Evolutionary conservation across 352 stramenopile genomes (phyloP).

Genomic region (Phytopythium montanum): DNA sequence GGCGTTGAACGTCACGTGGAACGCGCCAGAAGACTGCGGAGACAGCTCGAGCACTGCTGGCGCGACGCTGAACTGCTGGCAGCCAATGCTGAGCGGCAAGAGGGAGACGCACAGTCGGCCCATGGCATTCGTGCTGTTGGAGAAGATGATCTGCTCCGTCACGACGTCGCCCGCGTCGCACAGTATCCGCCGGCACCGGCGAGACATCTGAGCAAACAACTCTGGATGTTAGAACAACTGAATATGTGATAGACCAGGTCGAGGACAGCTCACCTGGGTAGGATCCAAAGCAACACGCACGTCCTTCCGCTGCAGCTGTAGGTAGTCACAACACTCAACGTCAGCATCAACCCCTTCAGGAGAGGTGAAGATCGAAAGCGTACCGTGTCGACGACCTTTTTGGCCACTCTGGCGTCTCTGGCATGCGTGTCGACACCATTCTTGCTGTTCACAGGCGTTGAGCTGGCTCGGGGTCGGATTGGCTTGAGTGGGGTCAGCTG

Average conservation of each 20-base stretch:
- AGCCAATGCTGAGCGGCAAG: constrained; percentile 77
- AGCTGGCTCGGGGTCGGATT: background rate
- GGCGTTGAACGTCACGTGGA: constrained; percentile 67
- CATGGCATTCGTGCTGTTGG: constrained; percentile 52
- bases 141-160: constrained; percentile 74
- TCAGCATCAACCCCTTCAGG: background rate
- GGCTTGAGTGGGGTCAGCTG: background rate
- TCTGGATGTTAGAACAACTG: background rate
- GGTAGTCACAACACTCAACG: background rate
- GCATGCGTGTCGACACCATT: background rate
- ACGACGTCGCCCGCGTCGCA: constrained; percentile 69
- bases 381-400: background rate
- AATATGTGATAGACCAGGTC: background rate
- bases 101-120: constrained; percentile 74
- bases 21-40: constrained; percentile 54
- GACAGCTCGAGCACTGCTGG: constrained; percentile 73
- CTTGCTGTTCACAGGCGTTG: background rate
- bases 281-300: constrained; percentile 21
- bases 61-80: constrained; percentile 77
- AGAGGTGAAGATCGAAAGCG: background rate
- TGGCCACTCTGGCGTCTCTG: background rate
- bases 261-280: constrained; percentile 20
- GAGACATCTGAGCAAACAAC: constrained; percentile 28
- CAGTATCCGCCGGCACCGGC: constrained; percentile 62
- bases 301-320: constrained; percentile 20